phyloP scores from a whole-genome alignment of 2,329 filamentous ascomycete genomes.

The Nothophoma quercina region DNA sequence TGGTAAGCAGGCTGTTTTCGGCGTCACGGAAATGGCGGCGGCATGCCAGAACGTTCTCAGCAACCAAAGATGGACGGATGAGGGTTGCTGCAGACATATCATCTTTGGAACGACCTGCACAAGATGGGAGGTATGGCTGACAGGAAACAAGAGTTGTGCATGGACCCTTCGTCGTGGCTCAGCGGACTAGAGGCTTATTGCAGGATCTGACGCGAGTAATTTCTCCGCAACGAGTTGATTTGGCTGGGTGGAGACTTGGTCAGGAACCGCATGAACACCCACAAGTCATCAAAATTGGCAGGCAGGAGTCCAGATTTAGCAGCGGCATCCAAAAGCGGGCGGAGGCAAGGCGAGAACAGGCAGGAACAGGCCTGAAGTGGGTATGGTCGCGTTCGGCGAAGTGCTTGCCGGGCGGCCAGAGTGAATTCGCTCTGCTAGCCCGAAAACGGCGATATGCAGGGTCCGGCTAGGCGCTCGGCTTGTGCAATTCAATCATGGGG shows the following conservation, averaged over 20 bases:
- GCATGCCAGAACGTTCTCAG: too few relatives aligned
- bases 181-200: slow-evolving; percentile 18
- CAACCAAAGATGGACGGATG: too few relatives aligned
- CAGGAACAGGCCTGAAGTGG: not conserved
- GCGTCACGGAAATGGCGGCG: too few relatives aligned
- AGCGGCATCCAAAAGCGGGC: slow-evolving; percentile 6
- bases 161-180: slow-evolving; percentile 14
- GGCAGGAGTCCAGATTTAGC: slow-evolving; percentile 5
- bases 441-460: slow-evolving; percentile 14
- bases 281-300: slow-evolving; percentile 3
- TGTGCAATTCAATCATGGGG: slow-evolving; percentile 2
- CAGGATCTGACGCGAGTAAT: slow-evolving; percentile 22
- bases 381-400: slow-evolving; percentile 7
- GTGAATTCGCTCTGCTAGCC: not conserved
- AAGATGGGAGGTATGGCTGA: too few relatives aligned
- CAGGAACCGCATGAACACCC: slow-evolving; percentile 15
- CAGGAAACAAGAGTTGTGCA: not conserved
- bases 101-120: too few relatives aligned
- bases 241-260: slow-evolving; percentile 13
- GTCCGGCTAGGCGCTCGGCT: slow-evolving; percentile 5
- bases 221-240: slow-evolving; percentile 17
- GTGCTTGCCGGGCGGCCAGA: not conserved
- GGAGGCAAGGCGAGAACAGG: slow-evolving; percentile 1
- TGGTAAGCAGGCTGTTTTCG: too few relatives aligned
- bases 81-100: too few relatives aligned